phyloP scores from a whole-genome alignment of 495 filamentous ascomycete species.

The Bryoglossum gracile region DNA sequence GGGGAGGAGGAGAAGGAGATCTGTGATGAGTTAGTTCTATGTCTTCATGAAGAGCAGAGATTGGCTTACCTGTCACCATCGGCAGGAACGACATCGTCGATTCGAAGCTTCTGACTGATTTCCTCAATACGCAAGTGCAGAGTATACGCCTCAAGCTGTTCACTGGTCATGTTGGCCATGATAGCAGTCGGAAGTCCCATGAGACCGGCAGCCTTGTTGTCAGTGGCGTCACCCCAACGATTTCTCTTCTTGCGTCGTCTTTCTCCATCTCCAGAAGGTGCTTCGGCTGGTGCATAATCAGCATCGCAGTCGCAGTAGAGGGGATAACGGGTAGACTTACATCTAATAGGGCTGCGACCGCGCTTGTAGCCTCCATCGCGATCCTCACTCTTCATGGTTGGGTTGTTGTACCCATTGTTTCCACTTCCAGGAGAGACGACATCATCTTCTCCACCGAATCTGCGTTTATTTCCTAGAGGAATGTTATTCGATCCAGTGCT shows the following conservation, averaged over 20 bases:
- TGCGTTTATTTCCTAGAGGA: slow-evolving; percentile 79
- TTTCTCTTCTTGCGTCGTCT: slow-evolving; percentile 93
- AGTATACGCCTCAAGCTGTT: slow-evolving; percentile 95
- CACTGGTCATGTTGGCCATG: slow-evolving; percentile 91
- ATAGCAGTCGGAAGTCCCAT: slow-evolving; percentile 97
- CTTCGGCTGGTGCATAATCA: slow-evolving; percentile 34
- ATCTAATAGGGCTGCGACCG: slow-evolving; percentile 58
- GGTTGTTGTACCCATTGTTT: slow-evolving; percentile 52
- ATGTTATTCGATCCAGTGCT: slow-evolving; percentile 99
- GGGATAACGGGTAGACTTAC: slow-evolving; percentile 28
- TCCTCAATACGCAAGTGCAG: slow-evolving; percentile 94
- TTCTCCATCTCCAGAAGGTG: slow-evolving; percentile 50
- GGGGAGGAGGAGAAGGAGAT: slow-evolving; percentile 89
- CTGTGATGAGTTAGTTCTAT: slow-evolving; percentile 38
- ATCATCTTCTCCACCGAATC: slow-evolving; percentile 63
- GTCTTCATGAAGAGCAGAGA: not conserved
- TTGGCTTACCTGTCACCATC: slow-evolving; percentile 80
- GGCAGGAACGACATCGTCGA: slow-evolving; percentile 93
- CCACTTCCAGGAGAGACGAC: slow-evolving; percentile 37
- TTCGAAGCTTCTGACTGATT: slow-evolving; percentile 96
- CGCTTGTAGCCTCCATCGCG: slow-evolving; percentile 46
- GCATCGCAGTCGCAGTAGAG: not conserved
- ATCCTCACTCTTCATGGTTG: slow-evolving; percentile 40
- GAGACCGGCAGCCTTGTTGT: slow-evolving; percentile 95
- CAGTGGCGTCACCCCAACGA: slow-evolving; percentile 90